phyloP scores from a whole-genome alignment of 257 asterid genomes.

The Solanum verrucosum region DNA sequence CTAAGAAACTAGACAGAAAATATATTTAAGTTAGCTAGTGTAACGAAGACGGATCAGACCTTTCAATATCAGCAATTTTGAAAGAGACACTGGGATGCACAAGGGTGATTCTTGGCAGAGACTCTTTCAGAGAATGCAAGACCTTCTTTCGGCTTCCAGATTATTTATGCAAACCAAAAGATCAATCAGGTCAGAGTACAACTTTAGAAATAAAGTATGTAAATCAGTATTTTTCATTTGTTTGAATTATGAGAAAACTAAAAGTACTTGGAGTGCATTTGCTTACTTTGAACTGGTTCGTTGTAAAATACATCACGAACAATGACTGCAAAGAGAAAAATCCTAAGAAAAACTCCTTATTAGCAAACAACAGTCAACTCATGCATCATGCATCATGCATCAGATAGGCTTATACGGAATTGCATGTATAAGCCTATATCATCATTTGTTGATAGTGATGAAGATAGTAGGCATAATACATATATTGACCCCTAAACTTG shows the following conservation, averaged over 20 bases:
- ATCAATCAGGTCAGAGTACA: constrained; percentile 14
- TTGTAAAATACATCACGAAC: neutral
- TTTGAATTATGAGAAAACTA: neutral
- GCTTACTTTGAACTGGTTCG: neutral
- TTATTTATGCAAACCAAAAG: constrained; percentile 17
- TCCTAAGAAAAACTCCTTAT: constrained; percentile 14
- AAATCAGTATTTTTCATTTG: neutral
- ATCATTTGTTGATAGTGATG: neutral
- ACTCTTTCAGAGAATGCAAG: constrained; percentile 57
- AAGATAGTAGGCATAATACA: too few species aligned
- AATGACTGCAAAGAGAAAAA: neutral
- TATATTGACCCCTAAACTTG: too few species aligned
- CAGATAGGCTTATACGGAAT: neutral
- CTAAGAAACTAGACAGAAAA: constrained; percentile 1
- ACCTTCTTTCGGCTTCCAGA: constrained; percentile 59
- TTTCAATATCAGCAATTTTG: constrained; percentile 60
- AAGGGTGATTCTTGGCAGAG: constrained; percentile 68
- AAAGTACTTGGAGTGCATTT: neutral
- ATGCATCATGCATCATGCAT: neutral
- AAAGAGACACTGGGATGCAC: constrained; percentile 59
- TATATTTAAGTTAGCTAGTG: constrained; percentile 10
- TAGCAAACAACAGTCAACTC: neutral
- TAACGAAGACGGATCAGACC: constrained; percentile 59
- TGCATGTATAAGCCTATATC: constrained; percentile 36
- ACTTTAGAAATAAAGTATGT: neutral